phyloP scores from a whole-genome alignment of 2,329 filamentous ascomycete species.

The Pseudocercospora ulei region DNA sequence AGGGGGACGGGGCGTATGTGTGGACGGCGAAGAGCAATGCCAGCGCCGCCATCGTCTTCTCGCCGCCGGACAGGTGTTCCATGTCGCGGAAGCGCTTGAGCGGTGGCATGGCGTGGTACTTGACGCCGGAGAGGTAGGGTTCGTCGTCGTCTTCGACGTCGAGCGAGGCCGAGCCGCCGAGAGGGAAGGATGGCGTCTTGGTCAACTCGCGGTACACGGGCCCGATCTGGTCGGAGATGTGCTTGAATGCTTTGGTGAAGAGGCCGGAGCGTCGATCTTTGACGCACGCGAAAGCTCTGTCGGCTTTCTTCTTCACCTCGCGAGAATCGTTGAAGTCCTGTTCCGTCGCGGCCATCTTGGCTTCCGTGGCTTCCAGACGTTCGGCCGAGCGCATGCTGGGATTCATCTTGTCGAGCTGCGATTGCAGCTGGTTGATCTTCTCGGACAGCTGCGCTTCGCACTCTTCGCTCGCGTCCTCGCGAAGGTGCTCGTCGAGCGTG shows the following conservation, averaged over 20 bases:
- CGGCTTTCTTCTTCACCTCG: conserved; percentile 60
- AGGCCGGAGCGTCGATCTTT: conserved; percentile 76
- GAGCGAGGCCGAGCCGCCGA: conserved; percentile 81
- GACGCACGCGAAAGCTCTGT: conserved; percentile 72
- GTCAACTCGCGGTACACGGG: conserved; percentile 94
- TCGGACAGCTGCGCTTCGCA: conserved; percentile 69
- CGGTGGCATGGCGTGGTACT: conserved; percentile 97
- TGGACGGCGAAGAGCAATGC: conserved; percentile 96
- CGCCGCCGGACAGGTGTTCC: conserved; percentile 93
- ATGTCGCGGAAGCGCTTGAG: conserved; percentile 98
- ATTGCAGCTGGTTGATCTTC: conserved; percentile 61
- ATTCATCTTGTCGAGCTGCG: conserved; percentile 84
- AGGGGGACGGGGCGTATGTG: conserved; percentile 87
- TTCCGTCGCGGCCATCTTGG: conserved; percentile 71
- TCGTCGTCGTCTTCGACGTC: conserved; percentile 95
- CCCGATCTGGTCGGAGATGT: conserved; percentile 90
- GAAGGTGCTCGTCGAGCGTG: conserved; percentile 69
- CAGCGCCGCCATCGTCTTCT: conserved; percentile 97
- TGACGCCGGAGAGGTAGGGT: conserved; percentile 89
- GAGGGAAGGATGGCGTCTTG: conserved; percentile 75
- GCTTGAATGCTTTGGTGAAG: conserved; percentile 89
- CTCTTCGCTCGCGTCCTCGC: conserved; percentile 61
- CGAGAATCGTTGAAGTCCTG: conserved; percentile 83
- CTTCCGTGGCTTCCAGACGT: conserved; percentile 74
- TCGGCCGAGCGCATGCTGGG: conserved; percentile 96